phyloP scores from a whole-genome alignment of 2,329 filamentous ascomycete genomes.

The Trichoderma sp. region DNA sequence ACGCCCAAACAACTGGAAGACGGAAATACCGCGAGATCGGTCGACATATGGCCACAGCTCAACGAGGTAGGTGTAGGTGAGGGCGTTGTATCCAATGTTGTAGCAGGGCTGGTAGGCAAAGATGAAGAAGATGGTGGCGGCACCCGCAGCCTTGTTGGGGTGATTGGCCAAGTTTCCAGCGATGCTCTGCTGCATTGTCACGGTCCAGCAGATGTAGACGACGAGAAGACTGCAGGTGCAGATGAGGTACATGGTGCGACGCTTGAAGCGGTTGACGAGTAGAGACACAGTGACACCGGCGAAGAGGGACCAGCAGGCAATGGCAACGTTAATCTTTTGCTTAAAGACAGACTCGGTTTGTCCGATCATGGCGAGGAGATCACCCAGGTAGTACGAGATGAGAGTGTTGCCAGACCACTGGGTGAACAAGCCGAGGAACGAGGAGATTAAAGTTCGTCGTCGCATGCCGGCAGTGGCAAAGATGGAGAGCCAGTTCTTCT shows the following conservation, averaged over 20 bases:
- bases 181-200: conserved; percentile 1
- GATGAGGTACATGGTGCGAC: not conserved
- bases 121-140: conserved; percentile 4
- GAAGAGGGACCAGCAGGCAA: not conserved
- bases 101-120: conserved; percentile 2
- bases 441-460: not conserved
- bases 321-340: conserved; percentile 14
- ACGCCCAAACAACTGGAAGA: conserved; percentile 1
- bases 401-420: conserved; percentile 9
- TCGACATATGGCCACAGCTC: conserved; percentile 3
- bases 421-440: conserved; percentile 2
- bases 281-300: not conserved
- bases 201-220: conserved; percentile 7
- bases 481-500: not conserved
- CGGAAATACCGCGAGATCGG: not conserved
- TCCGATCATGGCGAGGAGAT: conserved; percentile 4
- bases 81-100: conserved; percentile 6
- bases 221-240: conserved; percentile 1
- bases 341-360: conserved; percentile 1
- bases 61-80: not conserved
- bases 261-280: conserved; percentile 5
- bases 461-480: not conserved
- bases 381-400: conserved; percentile 3
- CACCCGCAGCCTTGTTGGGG: not conserved
- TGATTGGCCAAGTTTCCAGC: not conserved